Base-by-base conservation (phyloP, 75 land plant genomes). In the Picea glauca region DNA sequence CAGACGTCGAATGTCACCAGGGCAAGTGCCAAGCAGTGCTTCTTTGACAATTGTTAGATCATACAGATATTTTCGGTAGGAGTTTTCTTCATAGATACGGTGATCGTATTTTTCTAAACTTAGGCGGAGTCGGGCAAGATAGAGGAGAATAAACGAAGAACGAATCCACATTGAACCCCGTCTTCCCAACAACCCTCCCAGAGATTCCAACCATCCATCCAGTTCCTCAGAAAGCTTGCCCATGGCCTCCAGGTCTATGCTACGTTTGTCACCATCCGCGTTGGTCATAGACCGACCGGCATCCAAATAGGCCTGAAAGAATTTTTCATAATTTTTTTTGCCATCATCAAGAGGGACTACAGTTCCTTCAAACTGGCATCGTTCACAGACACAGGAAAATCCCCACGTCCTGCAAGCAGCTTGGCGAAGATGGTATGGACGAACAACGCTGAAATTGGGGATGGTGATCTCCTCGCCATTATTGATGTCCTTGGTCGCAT, bases 401-500 rank as follows among this genome's bases (percentile, higher is more conserved):
- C 63, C 63, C 13, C 26, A 63, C 26, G 33, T 9, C 13, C 11
- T 30, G 31, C 66, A 26, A 63, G 9, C 26, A 2, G 26, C 13
- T 1, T 63, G 66, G 26, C 66, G 66, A 30, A 11, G 4, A 23
- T 9, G 66, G 31, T 63, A 57, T 14, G 77, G 68, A 23, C 59
- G 11, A 21, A 76, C 30, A n/a, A 59, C 77, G n/a, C n/a, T 18
- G 62, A 76, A 76, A 31, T 76, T 59, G 3, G 68, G 77, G 0
- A 76, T 43, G 35, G 77, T 59, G 77, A 76, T 76, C n/a, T 76
- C 77, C 14, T 76, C 23, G 61, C 68, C 67, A 11, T 46, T n/a
- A 3, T 32, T 12, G 23, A 76, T 76, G 60, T 8, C 65, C 33
- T 59, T 43, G 11, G 26, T 31, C 4, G 77, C 77, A 56, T 76